Percentiles rank a stretch among this genome's conserved stretches.
phyloP scores from a whole-genome alignment of 2,329 filamentous ascomycete genomes.

The Blumeriella jaapii region DNA sequence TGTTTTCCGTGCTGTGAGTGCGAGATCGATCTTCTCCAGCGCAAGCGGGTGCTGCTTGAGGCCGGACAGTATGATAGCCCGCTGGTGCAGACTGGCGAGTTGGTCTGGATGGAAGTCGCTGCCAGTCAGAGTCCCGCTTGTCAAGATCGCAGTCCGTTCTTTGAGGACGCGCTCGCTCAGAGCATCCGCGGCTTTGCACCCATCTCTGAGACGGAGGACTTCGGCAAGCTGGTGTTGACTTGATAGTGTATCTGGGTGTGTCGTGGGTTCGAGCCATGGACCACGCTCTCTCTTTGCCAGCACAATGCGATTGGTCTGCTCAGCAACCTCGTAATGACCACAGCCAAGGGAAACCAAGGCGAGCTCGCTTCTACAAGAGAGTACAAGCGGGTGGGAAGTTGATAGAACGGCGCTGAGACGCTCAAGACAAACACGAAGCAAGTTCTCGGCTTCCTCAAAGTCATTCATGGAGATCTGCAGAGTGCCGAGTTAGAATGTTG shows the following conservation, averaged over 20 bases:
- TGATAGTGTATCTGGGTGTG: constrained; percentile 21
- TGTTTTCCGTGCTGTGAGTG: constrained; percentile 11
- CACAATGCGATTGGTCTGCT: constrained; percentile 15
- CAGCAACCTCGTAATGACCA: constrained; percentile 19
- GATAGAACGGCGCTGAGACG: constrained; percentile 11
- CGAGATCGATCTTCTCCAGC: constrained; percentile 17
- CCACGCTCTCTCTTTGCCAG: constrained; percentile 14
- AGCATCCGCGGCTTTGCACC: constrained; percentile 17
- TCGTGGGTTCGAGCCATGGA: constrained; percentile 18
- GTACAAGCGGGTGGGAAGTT: constrained; percentile 16
- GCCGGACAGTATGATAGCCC: constrained; percentile 19
- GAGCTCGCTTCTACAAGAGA: constrained; percentile 17
- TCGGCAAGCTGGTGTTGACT: constrained; percentile 20
- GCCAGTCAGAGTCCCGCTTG: constrained; percentile 15
- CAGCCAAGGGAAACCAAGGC: constrained; percentile 15
- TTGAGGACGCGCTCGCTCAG: constrained; percentile 15
- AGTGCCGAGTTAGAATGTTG: neutral
- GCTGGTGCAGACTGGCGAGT: constrained; percentile 19
- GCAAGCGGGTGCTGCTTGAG: constrained; percentile 16
- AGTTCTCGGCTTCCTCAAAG: constrained; percentile 16
- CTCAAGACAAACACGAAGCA: constrained; percentile 14
- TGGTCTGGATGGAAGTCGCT: constrained; percentile 21
- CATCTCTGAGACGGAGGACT: constrained; percentile 15
- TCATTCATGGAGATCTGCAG: constrained; percentile 8
- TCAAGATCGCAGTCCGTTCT: constrained; percentile 17